phyloP scores from a whole-genome alignment of 2,329 filamentous ascomycete species.

The Parasarocladium wereldwijsianum region DNA sequence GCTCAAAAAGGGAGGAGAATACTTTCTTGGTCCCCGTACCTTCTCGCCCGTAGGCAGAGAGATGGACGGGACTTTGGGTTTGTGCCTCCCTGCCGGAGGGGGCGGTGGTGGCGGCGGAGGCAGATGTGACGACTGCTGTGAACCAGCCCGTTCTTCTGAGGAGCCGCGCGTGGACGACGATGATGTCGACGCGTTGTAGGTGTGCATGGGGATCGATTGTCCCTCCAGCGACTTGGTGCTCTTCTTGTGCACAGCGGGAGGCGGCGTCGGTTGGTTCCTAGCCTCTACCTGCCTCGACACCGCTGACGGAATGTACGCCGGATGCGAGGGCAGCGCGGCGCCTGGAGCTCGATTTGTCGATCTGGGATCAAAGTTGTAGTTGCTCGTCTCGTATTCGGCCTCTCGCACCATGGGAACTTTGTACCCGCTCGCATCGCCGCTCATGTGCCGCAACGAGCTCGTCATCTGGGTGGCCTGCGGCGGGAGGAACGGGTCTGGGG shows the following conservation, averaged over 20 bases:
- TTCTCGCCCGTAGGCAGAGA: slow-evolving; percentile 22
- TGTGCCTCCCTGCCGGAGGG: slow-evolving; percentile 9
- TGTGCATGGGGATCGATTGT: slow-evolving; percentile 4
- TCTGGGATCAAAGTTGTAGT: slow-evolving; percentile 16
- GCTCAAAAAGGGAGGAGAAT: slow-evolving; percentile 21
- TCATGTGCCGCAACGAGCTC: slow-evolving; percentile 9
- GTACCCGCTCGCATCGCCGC: slow-evolving; percentile 5
- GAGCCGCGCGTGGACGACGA: neutral
- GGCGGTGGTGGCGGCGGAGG: slow-evolving; percentile 14
- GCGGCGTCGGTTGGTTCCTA: neutral
- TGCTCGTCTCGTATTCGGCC: slow-evolving; percentile 10
- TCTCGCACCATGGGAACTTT: slow-evolving; percentile 16
- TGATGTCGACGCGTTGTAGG: slow-evolving; percentile 1
- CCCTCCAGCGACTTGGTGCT: neutral
- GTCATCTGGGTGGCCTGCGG: slow-evolving; percentile 14
- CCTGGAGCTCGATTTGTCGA: slow-evolving; percentile 8
- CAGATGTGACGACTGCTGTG: slow-evolving; percentile 3
- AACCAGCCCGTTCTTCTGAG: slow-evolving; percentile 5
- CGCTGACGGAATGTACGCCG: slow-evolving; percentile 29
- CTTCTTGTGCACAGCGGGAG: neutral
- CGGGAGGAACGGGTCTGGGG: slow-evolving; percentile 10
- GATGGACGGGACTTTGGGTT: slow-evolving; percentile 18
- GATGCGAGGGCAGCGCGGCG: slow-evolving; percentile 29
- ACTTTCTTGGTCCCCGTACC: slow-evolving; percentile 25
- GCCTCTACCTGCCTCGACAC: slow-evolving; percentile 4